These are phyloP conservation scores for Wallacemonas rigidus DNA, from an alignment of 208 protist species.

Conservation along the genomic window DNA sequence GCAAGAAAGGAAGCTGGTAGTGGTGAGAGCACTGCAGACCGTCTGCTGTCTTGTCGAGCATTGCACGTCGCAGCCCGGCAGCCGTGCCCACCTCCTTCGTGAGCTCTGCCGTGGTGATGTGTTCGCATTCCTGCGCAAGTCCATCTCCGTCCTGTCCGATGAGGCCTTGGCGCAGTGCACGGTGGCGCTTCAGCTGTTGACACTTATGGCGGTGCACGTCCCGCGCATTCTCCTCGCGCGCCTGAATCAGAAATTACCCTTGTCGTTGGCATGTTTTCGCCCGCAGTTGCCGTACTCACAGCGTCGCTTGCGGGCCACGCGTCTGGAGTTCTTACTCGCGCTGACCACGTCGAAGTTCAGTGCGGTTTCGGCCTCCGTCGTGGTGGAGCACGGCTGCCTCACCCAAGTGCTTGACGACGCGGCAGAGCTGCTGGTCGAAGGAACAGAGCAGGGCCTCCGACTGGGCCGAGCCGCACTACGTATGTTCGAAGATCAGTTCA, in stretches of 20 bases:
- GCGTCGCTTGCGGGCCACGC: slow-evolving; percentile 64
- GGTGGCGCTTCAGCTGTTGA: slow-evolving; percentile 69
- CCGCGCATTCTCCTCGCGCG: slow-evolving; percentile 73
- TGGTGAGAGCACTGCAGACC: slow-evolving; percentile 43
- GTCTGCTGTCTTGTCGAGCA: slow-evolving; percentile 47
- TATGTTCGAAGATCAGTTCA: slow-evolving; percentile 69
- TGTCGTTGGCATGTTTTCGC: slow-evolving; percentile 75
- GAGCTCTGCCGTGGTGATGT: slow-evolving; percentile 69
- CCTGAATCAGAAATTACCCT: slow-evolving; percentile 67
- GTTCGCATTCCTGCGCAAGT: slow-evolving; percentile 49
- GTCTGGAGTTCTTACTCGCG: slow-evolving; percentile 70
- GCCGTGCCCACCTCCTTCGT: slow-evolving; percentile 43
- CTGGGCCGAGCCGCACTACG: slow-evolving; percentile 51
- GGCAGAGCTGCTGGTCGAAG: slow-evolving; percentile 82
- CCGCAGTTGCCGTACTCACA: slow-evolving; percentile 79
- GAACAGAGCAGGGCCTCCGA: slow-evolving; percentile 53
- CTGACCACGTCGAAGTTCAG: slow-evolving; percentile 47
- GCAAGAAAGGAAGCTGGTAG: slow-evolving; percentile 39
- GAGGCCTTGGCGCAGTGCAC: slow-evolving; percentile 37
- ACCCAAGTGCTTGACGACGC: slow-evolving; percentile 86
- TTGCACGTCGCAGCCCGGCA: slow-evolving; percentile 9
- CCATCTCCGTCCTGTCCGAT: slow-evolving; percentile 57
- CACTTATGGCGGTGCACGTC: slow-evolving; percentile 46
- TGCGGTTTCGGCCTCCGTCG: slow-evolving; percentile 46
- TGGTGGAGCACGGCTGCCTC: slow-evolving; percentile 78